Evolutionary conservation across 257 asterid species (phyloP), one percentile per base, ranked within the genome.

Genomic region (Nicotiana tabacum): DNA sequence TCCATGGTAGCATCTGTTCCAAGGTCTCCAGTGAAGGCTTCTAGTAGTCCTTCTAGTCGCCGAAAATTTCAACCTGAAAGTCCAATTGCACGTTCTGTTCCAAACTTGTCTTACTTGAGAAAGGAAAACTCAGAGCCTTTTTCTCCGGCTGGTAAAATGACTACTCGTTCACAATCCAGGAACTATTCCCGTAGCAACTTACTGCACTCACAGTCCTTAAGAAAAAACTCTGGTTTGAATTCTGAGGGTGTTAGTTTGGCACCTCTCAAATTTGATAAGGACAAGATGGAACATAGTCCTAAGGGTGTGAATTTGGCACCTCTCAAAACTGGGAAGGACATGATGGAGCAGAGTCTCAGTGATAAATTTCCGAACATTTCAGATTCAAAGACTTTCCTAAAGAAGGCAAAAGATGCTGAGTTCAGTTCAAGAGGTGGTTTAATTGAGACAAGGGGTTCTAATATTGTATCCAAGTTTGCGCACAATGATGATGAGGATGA

Each of bases 1-100:
- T 82, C 88, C 83, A 80, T 92, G 60, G 90, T 90, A 39, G 88
- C 91, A 83, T 85, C 97, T 60, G 81, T 87, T 88, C 86, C 93
- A 32, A 92, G 87, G 57, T 85, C 93, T 85, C 90, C 92, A 82
- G 60, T 83, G 82, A 95, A 89, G 86, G 87, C 85, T 82, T 87
- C 95, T 58, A 87, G 81, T 60, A 29, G 53, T 66, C 86, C 83
- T 90, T 86, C 93, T 57, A 88, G 83, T 78, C 90, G 90, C 83
- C 90, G 93, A 61, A 92, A 91, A 87, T 83, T 81, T 87, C 97
- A 90, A 62, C 53, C 92, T 32, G 99, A 94, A 85, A 96, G 91
- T 86, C 97, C 92, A 77, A 92, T 94, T 83, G 94, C 91, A 48
- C 96, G 89, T 65, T 94, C 98, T 9, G 98, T 93, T 87, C 98